Conservation (phyloP, 2,329 filamentous ascomycete genomes). For the Tolypocladium tundrense region DNA sequence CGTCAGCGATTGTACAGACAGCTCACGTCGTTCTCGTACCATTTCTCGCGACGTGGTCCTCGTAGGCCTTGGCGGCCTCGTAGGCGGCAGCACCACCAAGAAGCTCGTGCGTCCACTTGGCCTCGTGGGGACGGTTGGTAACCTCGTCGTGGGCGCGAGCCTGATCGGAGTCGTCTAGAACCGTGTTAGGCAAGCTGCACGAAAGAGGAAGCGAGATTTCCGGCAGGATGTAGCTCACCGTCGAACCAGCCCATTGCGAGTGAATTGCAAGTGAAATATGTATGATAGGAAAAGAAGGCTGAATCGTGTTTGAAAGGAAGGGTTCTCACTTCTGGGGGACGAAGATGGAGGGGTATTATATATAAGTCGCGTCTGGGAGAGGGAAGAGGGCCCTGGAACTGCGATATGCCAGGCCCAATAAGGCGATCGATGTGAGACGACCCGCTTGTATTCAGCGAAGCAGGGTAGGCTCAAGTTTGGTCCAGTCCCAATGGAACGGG, state of each 20-base stretch:
- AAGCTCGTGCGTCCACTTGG: constrained; percentile 18
- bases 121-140: constrained; percentile 15
- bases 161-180: constrained; percentile 11
- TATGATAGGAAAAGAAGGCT: background rate
- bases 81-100: constrained; percentile 19
- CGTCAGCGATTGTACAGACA: background rate
- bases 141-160: constrained; percentile 16
- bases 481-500: background rate
- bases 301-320: background rate
- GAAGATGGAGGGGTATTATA: background rate
- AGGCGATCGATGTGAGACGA: background rate
- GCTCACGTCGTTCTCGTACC: constrained; percentile 6
- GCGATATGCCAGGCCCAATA: background rate
- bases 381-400: background rate
- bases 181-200: background rate
- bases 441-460: background rate
- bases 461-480: background rate
- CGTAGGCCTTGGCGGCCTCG: constrained; percentile 20
- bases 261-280: background rate
- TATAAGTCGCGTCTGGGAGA: background rate
- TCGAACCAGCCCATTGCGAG: constrained; percentile 13
- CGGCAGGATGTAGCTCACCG: constrained; percentile 1
- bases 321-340: background rate
- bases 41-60: constrained; percentile 15
- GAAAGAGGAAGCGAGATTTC: background rate